These are phyloP conservation scores for Pseudogymnoascus sp. DNA, from an alignment of 2,329 filamentous ascomycete genomes.

Conservation along the genomic window DNA sequence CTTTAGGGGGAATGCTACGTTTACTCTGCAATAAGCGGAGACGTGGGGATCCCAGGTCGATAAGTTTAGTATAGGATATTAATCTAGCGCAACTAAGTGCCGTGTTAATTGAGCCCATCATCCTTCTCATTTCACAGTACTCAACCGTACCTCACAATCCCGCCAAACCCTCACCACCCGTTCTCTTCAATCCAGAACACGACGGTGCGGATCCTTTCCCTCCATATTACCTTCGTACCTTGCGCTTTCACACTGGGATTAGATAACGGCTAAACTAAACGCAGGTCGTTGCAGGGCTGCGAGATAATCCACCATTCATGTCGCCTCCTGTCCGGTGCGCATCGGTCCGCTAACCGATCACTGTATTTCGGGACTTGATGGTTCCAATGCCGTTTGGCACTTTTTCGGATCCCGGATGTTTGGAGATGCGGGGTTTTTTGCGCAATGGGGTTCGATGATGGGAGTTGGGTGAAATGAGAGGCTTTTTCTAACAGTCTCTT, in stretches of 20 bases:
- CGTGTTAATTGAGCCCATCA: not conserved
- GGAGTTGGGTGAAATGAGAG: no score
- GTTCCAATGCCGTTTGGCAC: not conserved
- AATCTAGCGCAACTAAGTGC: not conserved
- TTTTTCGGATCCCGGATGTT: not conserved
- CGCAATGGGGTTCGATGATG: no score
- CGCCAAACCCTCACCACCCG: not conserved
- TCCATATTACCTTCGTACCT: not conserved
- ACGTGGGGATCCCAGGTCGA: not conserved
- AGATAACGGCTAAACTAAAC: not conserved
- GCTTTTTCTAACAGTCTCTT: no score
- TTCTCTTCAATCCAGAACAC: not conserved
- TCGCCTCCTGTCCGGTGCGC: not conserved
- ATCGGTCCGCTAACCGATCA: not conserved
- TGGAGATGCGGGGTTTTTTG: not conserved
- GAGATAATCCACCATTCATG: constrained; percentile 7
- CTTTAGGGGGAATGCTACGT: constrained; percentile 45
- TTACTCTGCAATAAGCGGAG: constrained; percentile 35
- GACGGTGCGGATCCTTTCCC: not conserved
- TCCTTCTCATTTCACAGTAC: not conserved
- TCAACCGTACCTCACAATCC: not conserved
- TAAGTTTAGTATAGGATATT: not conserved
- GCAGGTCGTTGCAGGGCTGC: not conserved
- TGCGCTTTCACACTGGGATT: not conserved
- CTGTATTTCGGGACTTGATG: not conserved